Conservation (phyloP, 1,284 basidiomycete genomes). For the Ustilago loliicola region DNA sequence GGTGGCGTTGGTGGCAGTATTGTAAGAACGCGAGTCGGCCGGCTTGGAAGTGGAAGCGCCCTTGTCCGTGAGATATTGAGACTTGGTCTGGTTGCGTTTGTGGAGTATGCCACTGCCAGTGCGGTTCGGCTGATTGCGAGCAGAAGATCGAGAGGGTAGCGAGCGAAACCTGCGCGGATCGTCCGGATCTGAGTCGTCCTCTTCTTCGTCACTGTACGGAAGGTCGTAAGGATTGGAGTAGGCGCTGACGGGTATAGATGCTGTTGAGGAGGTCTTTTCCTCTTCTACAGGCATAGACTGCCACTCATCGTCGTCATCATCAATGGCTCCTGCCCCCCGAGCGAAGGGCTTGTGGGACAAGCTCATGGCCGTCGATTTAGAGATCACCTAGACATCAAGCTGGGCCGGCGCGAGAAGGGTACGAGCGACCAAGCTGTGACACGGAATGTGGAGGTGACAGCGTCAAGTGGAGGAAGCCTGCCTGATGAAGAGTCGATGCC, state of each 20-base stretch:
- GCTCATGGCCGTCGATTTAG: slow-evolving; percentile 32
- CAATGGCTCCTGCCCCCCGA: not conserved
- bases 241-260: slow-evolving; percentile 24
- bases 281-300: slow-evolving; percentile 58
- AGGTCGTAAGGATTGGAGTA: slow-evolving; percentile 45
- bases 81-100: slow-evolving; percentile 25
- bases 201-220: slow-evolving; percentile 46
- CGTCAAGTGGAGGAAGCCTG: not conserved
- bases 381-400: slow-evolving; percentile 11
- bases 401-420: not conserved
- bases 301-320: slow-evolving; percentile 62
- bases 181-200: slow-evolving; percentile 50
- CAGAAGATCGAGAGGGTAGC: slow-evolving; percentile 30
- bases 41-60: slow-evolving; percentile 9
- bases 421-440: not conserved
- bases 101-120: slow-evolving; percentile 24
- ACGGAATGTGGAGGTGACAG: slow-evolving; percentile 1
- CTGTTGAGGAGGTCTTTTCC: not conserved
- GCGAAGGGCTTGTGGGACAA: slow-evolving; percentile 18
- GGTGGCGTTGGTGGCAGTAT: slow-evolving; percentile 57
- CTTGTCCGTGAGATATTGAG: slow-evolving; percentile 29
- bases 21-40: slow-evolving; percentile 14
- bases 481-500: not conserved
- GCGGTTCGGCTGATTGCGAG: slow-evolving; percentile 19
- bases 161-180: slow-evolving; percentile 47